Evolutionary conservation across 805 yeast species (phyloP).

Genomic region (Tetrapisispora pingtungensis): DNA sequence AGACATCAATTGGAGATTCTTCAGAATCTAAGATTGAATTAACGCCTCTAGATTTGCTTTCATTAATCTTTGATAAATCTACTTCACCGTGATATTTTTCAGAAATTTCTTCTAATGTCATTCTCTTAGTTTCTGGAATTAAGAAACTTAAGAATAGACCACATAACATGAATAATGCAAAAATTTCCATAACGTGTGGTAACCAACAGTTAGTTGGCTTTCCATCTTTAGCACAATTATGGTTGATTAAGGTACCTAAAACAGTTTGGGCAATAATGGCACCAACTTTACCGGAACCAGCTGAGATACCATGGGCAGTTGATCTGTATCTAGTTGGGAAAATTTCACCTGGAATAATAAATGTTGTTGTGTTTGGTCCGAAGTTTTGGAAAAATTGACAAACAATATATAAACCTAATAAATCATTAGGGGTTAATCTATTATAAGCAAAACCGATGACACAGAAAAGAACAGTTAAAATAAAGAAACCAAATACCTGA

Average conservation of each 20-base stretch:
- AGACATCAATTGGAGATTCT: neutral
- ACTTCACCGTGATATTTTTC: conserved; percentile 75
- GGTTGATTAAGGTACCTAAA: conserved; percentile 74
- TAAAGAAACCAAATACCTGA: conserved; percentile 64
- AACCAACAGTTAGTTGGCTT: conserved; percentile 57
- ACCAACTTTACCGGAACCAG: conserved; percentile 87
- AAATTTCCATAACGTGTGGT: conserved; percentile 89
- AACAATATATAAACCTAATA: conserved; percentile 66
- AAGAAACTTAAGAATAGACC: conserved; percentile 60
- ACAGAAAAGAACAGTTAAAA: conserved; percentile 66
- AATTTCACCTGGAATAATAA: conserved; percentile 82
- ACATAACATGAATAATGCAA: conserved; percentile 80
- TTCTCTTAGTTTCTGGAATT: conserved; percentile 86
- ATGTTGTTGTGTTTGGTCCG: conserved; percentile 90
- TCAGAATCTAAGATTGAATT: neutral
- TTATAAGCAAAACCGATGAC: conserved; percentile 77
- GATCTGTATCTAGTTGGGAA: conserved; percentile 95
- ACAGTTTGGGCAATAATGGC: conserved; percentile 87
- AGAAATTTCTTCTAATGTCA: conserved; percentile 74
- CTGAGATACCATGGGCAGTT: conserved; percentile 90
- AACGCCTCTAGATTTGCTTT: neutral
- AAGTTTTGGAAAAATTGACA: conserved; percentile 84
- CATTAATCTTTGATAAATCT: neutral
- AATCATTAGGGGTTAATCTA: conserved; percentile 54
- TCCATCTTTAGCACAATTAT: conserved; percentile 55